These are phyloP conservation scores for Cordyceps militaris DNA, from an alignment of 2,329 filamentous ascomycete species.

Conservation along the genomic window DNA sequence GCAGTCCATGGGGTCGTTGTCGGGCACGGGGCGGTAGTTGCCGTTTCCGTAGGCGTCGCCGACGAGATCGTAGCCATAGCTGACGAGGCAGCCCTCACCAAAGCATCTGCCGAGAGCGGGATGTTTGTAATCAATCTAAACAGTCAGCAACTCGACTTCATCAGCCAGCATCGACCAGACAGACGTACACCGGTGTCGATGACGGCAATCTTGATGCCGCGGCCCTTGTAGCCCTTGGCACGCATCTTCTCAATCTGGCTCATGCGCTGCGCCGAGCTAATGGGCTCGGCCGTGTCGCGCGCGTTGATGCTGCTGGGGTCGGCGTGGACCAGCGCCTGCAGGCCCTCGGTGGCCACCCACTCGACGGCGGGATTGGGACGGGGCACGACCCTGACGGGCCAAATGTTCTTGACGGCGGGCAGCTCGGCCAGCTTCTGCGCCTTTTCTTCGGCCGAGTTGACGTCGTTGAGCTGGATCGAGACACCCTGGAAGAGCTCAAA, in stretches of 20 bases:
- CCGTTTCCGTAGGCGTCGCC: constrained; percentile 44
- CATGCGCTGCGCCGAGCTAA: constrained; percentile 45
- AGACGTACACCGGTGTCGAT: constrained; percentile 47
- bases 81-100: constrained; percentile 50
- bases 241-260: constrained; percentile 49
- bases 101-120: constrained; percentile 57
- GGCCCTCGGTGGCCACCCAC: constrained; percentile 31
- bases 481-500: constrained; percentile 47
- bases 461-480: constrained; percentile 45
- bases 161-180: neutral
- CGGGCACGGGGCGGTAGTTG: constrained; percentile 30
- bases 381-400: constrained; percentile 40
- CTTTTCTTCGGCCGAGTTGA: constrained; percentile 36
- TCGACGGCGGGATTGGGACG: constrained; percentile 36
- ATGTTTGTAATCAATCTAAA: constrained; percentile 53
- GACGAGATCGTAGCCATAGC: constrained; percentile 50
- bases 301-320: neutral
- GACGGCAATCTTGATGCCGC: constrained; percentile 46
- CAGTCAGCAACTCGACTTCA: neutral
- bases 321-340: neutral
- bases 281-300: constrained; percentile 17
- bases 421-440: constrained; percentile 34
- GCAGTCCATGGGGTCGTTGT: constrained; percentile 48
- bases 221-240: constrained; percentile 40
- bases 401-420: constrained; percentile 41